Evolutionary conservation across 768 basidiomycete genomes (phyloP), one percentile per base, ranked within the genome.

Genomic region (Boletus rex-veris): DNA sequence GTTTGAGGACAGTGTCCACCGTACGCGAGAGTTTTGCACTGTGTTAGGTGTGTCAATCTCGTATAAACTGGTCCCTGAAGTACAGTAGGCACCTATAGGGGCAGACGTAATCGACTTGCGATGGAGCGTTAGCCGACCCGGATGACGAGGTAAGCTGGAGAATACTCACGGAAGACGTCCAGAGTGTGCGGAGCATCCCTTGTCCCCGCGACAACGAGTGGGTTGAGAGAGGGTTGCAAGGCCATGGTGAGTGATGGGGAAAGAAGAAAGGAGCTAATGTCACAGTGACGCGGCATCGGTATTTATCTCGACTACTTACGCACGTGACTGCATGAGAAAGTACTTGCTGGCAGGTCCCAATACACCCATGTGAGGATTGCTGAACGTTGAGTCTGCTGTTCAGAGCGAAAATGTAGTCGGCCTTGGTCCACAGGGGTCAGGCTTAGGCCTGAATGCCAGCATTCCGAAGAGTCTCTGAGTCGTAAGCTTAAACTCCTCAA

Each of bases 51-150:
- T 16, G 18, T 67, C 37, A 58, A 46, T 38, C 2, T 2, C 35
- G 4, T 35, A 36, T 10, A 16, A 4, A 4, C 4, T 3, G 9
- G 19, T 7, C 21, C 0, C 5, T 43, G 16, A 52, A 30, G 10
- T 11, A 35, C 1, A 19, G 33, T 11, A 9, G 16, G 24, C 37
- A 85, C 86, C 86, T 90, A 77, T 75, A 92, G 1, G 90, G 90
- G 61, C 91, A 94, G 61, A 91, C 88, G 68, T 89, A 92, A 70
- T 92, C 92, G 73, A 92, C 89, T 91, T 58, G 1, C 7, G 35
- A 52, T 15, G 38, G 14, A 10, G 38, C 16, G 14, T 52, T 12
- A 53, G 45, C 18, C 15, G 26, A 48, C 19, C 40, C 1, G 33
- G 10, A 10, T 10, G 16, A 36, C 41, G 18, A 14, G 31, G 21